Evolutionary conservation across 257 asterid species (phyloP).

Genomic region (Fraxinus cuspidata): DNA sequence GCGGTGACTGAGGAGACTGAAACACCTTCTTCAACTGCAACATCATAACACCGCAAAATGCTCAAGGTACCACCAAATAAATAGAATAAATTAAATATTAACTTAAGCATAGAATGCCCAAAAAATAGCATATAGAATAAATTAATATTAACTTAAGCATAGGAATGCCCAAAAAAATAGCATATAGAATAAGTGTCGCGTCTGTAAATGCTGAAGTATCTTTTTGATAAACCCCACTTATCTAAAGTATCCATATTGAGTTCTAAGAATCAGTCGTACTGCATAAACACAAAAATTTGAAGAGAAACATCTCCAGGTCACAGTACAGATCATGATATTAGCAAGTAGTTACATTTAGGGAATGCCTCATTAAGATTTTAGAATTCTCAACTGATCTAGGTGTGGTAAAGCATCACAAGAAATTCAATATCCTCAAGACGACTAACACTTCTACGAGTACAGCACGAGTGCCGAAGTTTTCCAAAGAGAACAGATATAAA

Average conservation of each 20-base stretch:
- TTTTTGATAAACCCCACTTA: background rate
- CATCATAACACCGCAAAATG: constrained; percentile 18
- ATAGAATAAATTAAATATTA: background rate
- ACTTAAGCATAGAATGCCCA: background rate
- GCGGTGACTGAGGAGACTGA: constrained; percentile 59
- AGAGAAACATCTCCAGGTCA: background rate
- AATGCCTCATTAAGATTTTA: background rate
- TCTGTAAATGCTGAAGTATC: background rate
- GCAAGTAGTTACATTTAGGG: background rate
- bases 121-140: background rate
- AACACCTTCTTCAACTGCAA: constrained; percentile 58
- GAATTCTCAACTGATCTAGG: background rate
- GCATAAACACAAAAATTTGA: background rate
- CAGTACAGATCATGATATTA: background rate
- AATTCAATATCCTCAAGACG: background rate
- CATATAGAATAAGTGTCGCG: background rate
- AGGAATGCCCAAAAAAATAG: background rate
- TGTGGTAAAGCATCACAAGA: background rate
- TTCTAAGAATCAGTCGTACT: background rate
- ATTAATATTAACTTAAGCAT: background rate
- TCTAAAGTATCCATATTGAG: background rate
- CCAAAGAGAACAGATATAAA: background rate
- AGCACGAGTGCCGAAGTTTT: background rate
- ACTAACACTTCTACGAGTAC: background rate
- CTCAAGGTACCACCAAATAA: constrained; percentile 1